Percentiles rank a stretch among this genome's conserved stretches.
phyloP scores from a whole-genome alignment of 2,329 filamentous ascomycete genomes.

The Cyphellophora europaea region DNA sequence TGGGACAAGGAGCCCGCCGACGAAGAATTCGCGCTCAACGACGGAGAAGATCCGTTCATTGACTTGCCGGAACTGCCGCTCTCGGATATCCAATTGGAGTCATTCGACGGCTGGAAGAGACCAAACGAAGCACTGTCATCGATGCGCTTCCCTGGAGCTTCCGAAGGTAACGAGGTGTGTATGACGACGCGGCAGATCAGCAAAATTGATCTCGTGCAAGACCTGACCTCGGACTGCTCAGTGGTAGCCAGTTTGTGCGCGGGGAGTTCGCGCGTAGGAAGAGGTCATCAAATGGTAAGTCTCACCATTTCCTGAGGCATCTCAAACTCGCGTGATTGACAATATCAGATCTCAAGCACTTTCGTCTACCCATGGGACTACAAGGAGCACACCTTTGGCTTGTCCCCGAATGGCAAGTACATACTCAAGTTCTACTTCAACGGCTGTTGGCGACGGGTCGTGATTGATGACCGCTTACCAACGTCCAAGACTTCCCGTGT shows the following conservation, averaged over 20 bases:
- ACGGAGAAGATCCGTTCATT: constrained; percentile 48
- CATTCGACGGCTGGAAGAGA: constrained; percentile 78
- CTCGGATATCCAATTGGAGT: constrained; percentile 61
- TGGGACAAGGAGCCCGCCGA: constrained; percentile 60
- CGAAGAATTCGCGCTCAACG: constrained; percentile 50
- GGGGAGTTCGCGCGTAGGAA: constrained; percentile 59
- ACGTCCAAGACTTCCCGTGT: constrained; percentile 63
- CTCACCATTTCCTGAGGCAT: too few species aligned
- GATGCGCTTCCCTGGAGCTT: constrained; percentile 15
- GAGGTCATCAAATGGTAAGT: constrained; percentile 58
- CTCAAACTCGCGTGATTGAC: not conserved
- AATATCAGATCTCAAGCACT: constrained; percentile 61
- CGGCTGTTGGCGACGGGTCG: constrained; percentile 76
- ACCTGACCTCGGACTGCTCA: constrained; percentile 92
- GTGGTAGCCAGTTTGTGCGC: constrained; percentile 93
- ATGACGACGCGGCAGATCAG: constrained; percentile 44
- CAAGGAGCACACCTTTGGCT: constrained; percentile 43
- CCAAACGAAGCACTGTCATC: constrained; percentile 56
- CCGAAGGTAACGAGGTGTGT: constrained; percentile 31
- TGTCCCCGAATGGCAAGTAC: constrained; percentile 80
- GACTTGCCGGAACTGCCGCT: constrained; percentile 63
- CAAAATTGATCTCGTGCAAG: constrained; percentile 79
- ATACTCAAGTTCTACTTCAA: constrained; percentile 92
- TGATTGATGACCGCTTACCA: constrained; percentile 82
- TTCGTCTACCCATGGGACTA: constrained; percentile 69